A percentile compares a stretch with the other conserved stretches of the same genome.
phyloP scores from a whole-genome alignment of 1,284 basidiomycete species.

The Tilletia indica region DNA sequence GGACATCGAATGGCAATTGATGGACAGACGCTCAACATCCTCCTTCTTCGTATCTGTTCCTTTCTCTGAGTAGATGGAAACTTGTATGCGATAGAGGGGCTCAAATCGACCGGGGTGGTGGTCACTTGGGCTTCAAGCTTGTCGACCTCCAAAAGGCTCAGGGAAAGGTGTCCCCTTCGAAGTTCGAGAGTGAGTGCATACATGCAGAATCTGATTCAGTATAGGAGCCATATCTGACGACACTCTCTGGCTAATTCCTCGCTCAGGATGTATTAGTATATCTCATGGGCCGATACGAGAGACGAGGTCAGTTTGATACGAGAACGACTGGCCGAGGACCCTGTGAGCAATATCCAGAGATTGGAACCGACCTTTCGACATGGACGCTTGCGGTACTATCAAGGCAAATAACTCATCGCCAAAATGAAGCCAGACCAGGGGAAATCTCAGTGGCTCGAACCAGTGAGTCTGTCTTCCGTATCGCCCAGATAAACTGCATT shows the following conservation, averaged over 20 bases:
- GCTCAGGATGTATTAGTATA: constrained; percentile 20
- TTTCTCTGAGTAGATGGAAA: too few relatives aligned
- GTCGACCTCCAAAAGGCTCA: too few relatives aligned
- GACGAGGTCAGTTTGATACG: constrained; percentile 10
- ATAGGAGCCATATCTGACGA: too few relatives aligned
- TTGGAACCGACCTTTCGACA: constrained; percentile 48
- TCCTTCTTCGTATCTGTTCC: too few relatives aligned
- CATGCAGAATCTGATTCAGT: too few relatives aligned
- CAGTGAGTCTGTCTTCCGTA: neutral
- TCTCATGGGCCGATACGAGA: constrained; percentile 20
- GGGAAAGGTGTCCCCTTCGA: too few relatives aligned
- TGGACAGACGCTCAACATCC: neutral
- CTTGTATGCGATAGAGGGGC: too few relatives aligned
- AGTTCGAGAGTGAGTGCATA: too few relatives aligned
- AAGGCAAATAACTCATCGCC: constrained; percentile 38
- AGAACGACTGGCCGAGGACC: constrained; percentile 29
- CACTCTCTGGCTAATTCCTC: neutral
- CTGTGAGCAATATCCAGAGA: constrained; percentile 46
- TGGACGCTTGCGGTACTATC: constrained; percentile 52
- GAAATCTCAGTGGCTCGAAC: neutral
- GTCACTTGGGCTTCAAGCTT: too few relatives aligned
- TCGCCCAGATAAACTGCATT: too few relatives aligned
- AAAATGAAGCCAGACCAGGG: constrained; percentile 17
- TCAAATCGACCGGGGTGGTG: too few relatives aligned
- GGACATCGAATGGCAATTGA: neutral